These are phyloP conservation scores for Prinsepia uniflora DNA, from an alignment of 306 rosid species.

Conservation along the genomic window DNA sequence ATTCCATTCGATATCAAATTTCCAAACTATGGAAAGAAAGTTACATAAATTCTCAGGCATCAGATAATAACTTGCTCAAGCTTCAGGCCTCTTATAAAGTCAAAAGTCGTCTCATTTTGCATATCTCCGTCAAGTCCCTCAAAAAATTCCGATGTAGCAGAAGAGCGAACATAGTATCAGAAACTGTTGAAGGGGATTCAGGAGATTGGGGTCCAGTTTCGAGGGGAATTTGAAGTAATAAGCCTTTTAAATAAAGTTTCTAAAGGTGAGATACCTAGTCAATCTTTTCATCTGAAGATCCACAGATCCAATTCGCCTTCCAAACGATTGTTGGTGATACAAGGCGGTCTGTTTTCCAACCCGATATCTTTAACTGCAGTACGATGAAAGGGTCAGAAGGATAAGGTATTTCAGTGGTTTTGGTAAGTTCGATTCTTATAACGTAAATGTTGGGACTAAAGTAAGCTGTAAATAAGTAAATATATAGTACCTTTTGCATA, in stretches of 20 bases:
- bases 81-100: neutral
- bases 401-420: neutral
- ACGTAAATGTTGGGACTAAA: neutral
- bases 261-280: constrained; percentile 37
- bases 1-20: neutral
- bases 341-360: constrained; percentile 92
- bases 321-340: constrained; percentile 63
- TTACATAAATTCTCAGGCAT: neutral
- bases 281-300: constrained; percentile 46
- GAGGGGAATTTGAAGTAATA: too few species aligned
- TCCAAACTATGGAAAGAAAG: too few species aligned
- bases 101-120: too few species aligned
- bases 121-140: too few species aligned
- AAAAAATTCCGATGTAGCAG: too few species aligned
- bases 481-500: constrained; percentile 54
- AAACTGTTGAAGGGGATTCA: too few species aligned
- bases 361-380: constrained; percentile 67
- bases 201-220: too few species aligned
- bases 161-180: too few species aligned
- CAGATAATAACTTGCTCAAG: neutral
- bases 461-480: neutral
- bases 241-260: neutral
- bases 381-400: neutral
- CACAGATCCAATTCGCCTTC: constrained; percentile 79
- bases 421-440: too few species aligned